phyloP scores from a whole-genome alignment of 2,329 filamentous ascomycete species.

The Fusarium subglutinans region DNA sequence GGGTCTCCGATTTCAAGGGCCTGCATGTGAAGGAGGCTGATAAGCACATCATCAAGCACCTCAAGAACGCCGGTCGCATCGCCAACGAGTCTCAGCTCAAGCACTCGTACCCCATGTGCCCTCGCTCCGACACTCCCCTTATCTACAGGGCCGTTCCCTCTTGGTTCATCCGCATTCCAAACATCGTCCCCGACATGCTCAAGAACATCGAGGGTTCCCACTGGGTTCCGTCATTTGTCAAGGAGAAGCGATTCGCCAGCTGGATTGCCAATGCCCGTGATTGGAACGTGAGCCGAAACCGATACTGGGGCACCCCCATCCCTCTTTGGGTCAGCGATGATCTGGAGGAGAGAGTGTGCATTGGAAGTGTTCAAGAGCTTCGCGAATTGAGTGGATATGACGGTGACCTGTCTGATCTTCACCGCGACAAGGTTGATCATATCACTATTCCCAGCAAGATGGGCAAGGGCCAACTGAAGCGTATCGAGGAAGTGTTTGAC shows the following conservation, averaged over 20 bases:
- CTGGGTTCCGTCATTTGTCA: constrained; percentile 92
- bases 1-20: constrained; percentile 83
- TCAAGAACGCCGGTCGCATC: constrained; percentile 80
- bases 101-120: constrained; percentile 94
- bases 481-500: constrained; percentile 91
- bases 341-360: constrained; percentile 83
- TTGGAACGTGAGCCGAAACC: constrained; percentile 94
- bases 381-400: constrained; percentile 86
- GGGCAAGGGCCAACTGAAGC: constrained; percentile 83
- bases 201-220: constrained; percentile 87
- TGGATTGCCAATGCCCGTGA: constrained; percentile 93
- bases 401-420: constrained; percentile 84
- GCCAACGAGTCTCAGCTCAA: constrained; percentile 87
- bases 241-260: constrained; percentile 88
- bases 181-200: constrained; percentile 88
- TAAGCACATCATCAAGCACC: constrained; percentile 89
- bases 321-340: constrained; percentile 94
- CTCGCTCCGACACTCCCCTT: constrained; percentile 91
- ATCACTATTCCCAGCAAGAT: constrained; percentile 93
- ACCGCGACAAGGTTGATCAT: constrained; percentile 91
- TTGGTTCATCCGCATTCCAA: constrained; percentile 91
- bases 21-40: constrained; percentile 93
- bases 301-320: constrained; percentile 95
- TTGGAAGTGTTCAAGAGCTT: constrained; percentile 86
- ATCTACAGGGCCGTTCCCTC: constrained; percentile 93